Percentiles rank a stretch among this genome's conserved stretches.
Conservation (phyloP, 2,329 filamentous ascomycete species). For the Arthrobotrys entomopaga region DNA sequence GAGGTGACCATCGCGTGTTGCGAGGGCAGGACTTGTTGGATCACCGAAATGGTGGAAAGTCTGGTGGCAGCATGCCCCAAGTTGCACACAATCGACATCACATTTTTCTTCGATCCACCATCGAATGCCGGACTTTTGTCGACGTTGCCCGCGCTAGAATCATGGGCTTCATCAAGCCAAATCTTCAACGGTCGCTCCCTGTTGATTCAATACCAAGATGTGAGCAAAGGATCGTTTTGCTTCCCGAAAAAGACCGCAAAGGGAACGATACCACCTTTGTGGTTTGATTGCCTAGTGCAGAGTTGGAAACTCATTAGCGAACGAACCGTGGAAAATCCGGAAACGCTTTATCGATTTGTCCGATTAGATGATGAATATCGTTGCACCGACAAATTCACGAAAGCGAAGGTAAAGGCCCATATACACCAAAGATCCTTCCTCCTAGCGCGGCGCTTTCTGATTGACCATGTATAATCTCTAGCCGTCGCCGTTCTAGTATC, state of each 20-base stretch:
- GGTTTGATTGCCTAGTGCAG: conserved; percentile 37
- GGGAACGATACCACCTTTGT: conserved; percentile 30
- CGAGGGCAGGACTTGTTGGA: conserved; percentile 27
- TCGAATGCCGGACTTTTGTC: not conserved
- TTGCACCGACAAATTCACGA: not conserved
- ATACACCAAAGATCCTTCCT: too few species aligned
- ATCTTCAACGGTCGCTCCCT: conserved; percentile 35
- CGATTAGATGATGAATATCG: conserved; percentile 37
- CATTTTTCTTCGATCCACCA: conserved; percentile 17
- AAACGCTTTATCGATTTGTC: conserved; percentile 19
- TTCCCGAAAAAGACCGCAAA: conserved; percentile 23
- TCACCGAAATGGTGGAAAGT: conserved; percentile 31
- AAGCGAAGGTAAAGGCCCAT: not conserved
- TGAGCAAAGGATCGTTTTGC: conserved; percentile 21
- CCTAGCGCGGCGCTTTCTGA: too few species aligned
- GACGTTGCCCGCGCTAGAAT: not conserved
- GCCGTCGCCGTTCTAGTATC: too few species aligned
- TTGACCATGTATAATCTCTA: too few species aligned
- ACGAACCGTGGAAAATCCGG: not conserved
- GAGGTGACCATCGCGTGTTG: conserved; percentile 37
- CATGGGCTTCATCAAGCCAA: conserved; percentile 17
- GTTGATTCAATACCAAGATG: conserved; percentile 25
- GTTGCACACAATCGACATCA: conserved; percentile 26
- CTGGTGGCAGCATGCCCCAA: conserved; percentile 19
- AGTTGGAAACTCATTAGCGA: conserved; percentile 28